A percentile compares a stretch with the other conserved stretches of the same genome.
phyloP scores from a whole-genome alignment of 2,329 filamentous ascomycete species.

The Geosmithia flava region DNA sequence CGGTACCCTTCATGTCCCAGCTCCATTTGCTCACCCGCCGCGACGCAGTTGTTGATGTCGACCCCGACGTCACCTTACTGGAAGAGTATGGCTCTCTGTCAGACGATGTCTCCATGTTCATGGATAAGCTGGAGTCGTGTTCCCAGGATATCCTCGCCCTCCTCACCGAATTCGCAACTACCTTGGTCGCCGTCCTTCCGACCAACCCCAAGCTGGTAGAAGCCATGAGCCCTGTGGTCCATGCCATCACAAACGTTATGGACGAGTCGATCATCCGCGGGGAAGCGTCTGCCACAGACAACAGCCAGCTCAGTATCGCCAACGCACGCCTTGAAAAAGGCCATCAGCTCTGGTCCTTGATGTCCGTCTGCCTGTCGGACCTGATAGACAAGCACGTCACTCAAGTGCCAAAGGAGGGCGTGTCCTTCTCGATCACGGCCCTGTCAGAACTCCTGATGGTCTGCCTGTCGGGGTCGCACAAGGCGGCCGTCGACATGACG shows the following conservation, averaged over 20 bases:
- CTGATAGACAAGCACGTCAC: conserved; percentile 45
- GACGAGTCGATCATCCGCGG: conserved; percentile 14
- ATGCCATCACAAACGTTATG: conserved; percentile 20
- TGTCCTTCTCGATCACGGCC: conserved; percentile 21
- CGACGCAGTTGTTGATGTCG: conserved; percentile 4
- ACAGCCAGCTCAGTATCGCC: conserved; percentile 9
- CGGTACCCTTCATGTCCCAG: conserved; percentile 28
- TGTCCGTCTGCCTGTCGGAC: conserved; percentile 26
- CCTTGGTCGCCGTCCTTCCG: conserved; percentile 25
- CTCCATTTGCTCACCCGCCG: conserved; percentile 18
- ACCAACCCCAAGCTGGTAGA: conserved; percentile 34
- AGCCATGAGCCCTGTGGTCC: conserved; percentile 22
- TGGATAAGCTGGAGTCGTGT: conserved; percentile 29
- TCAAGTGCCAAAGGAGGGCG: conserved; percentile 32
- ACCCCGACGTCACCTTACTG: background rate
- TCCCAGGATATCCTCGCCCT: conserved; percentile 27
- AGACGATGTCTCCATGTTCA: conserved; percentile 11
- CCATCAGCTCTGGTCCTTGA: conserved; percentile 27
- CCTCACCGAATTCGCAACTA: conserved; percentile 28
- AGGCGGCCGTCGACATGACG: conserved; percentile 17
- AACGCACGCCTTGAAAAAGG: conserved; percentile 23
- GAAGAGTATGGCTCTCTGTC: background rate
- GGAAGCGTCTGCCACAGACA: conserved; percentile 5
- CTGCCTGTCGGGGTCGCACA: conserved; percentile 23
- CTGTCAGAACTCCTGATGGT: conserved; percentile 31